Percentiles rank a stretch among this genome's conserved stretches.
These are phyloP conservation scores for Stemphylium vesicarium DNA, from an alignment of 2,329 filamentous ascomycete genomes.

Conservation along the genomic window DNA sequence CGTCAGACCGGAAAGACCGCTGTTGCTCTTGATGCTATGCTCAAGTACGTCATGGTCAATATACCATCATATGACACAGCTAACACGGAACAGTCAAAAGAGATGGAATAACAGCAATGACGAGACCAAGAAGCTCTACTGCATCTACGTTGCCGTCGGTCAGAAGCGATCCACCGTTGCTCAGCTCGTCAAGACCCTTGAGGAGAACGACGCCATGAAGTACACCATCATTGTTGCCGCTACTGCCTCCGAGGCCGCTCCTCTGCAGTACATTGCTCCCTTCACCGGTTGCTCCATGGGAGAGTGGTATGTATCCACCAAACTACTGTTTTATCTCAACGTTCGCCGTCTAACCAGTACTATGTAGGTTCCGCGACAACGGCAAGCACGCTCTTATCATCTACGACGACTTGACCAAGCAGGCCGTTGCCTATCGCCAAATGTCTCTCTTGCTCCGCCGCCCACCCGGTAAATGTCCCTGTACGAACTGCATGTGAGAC, in stretches of 20 bases:
- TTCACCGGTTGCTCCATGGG: conserved; percentile 71
- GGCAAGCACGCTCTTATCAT: conserved; percentile 90
- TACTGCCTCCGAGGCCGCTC: conserved; percentile 95
- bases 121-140: conserved; percentile 99
- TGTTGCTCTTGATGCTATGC: conserved; percentile 95
- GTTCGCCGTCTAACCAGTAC: not conserved
- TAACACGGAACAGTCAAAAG: too few species aligned
- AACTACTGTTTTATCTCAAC: not conserved
- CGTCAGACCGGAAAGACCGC: conserved; percentile 99
- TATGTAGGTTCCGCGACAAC: conserved; percentile 71
- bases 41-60: too few species aligned
- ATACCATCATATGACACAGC: too few species aligned
- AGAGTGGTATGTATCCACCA: conserved; percentile 56
- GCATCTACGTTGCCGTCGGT: conserved; percentile 97
- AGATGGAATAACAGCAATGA: conserved; percentile 89
- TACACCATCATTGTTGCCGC: conserved; percentile 93
- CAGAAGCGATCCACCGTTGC: conserved; percentile 99
- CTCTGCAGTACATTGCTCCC: conserved; percentile 86
- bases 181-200: conserved; percentile 98
- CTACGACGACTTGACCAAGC: conserved; percentile 96
- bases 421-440: conserved; percentile 97
- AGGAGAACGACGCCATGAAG: conserved; percentile 99
- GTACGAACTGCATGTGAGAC: too few species aligned
- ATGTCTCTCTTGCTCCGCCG: conserved; percentile 98
- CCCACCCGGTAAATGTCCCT: too few species aligned